Evolutionary conservation across 768 basidiomycete genomes (phyloP), one percentile per base, ranked within the genome.

Genomic region (Mycena alexandri): DNA sequence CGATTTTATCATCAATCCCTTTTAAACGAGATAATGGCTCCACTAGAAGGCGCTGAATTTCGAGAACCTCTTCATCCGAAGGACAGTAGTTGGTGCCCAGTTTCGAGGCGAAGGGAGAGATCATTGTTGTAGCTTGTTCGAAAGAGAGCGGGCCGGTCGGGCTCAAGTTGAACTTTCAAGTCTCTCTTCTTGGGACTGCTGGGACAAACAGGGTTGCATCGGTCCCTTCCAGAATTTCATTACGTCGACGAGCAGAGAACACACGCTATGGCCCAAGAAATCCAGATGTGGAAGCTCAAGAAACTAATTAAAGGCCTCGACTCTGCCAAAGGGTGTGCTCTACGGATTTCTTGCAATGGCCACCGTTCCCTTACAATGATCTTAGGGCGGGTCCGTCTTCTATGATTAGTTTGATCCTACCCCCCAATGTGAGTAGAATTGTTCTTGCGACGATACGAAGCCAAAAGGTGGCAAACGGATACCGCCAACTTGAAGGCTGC

Each of bases 301-400:
- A 98, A 98, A 84, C 93, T 99, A 82, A 95, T 99, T 85, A 96
- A 95, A 87, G 96, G 94, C 82, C 90, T 99, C 81, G 94, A 98
- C 78, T 85, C 91, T 55, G 96, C 98, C 65, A 89, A 94, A 86
- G 95, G 95, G 92, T 93, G 57, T 43, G 81, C 38, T 38, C 38
- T 47, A 58, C 44, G 41, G n/a, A 44, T 17, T 47, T 25, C 22
- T 65, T 71, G 65, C n/a, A n/a, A 22, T 56, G 46, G 72, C 75
- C 72, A 81, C 78, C 12, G 34, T 73, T 67, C 73, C 21, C 43
- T 54, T 61, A 63, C 63, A 43, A 38, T 33, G 48, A 67, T 64
- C 43, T 48, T 71, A 95, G 93, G 72, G 96, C 94, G 74, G 94
- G 98, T 65, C 99, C 98, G 4, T 16, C 54, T 64, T 97, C 95